Evolutionary conservation across 2,329 filamentous ascomycete species (phyloP), one percentile per base, ranked within the genome.

Genomic region (Paraconiothyrium brasiliense): DNA sequence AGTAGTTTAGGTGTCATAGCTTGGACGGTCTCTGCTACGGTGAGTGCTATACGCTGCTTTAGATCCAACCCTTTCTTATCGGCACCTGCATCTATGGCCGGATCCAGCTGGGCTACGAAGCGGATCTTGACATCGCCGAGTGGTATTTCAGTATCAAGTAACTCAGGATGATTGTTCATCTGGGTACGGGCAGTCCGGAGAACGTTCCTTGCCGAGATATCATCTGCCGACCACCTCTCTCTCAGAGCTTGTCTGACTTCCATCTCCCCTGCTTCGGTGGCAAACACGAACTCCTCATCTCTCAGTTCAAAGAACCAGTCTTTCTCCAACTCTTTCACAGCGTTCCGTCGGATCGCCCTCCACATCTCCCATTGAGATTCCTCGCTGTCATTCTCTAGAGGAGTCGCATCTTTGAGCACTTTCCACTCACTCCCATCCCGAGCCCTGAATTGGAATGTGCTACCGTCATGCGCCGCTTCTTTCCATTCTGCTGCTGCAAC

Each of bases 331-430:
- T 63, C 60, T 11, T 30, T 47, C 10, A 54, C 30, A 37, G 52
- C 60, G 22, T 59, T 63, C 24, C 60, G 60, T 14, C 57, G 51
- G 24, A 59, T 59, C 14, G 60, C 60, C 6, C 46, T 49, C 60
- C 60, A 63, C 60, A 63, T 63, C 30, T 63, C 60, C 57, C 60
- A 63, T 27, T 63, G 60, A 49, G 57, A 55, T 22, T 63, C 60
- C 16, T 63, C 60, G 41, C 57, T 59, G 32, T 63, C 60, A 43
- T 63, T 63, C 52, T 63, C 60, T 14, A 57, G 22, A 16, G n/a
- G 34, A 24, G 50, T 39, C 22, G 32, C 34, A 13, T 63, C 60
- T 27, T 59, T 59, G 14, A 63, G 44, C 16, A 63, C 60, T 16
- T 11, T 51, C 60, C 60, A 63, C 7, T 48, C 39, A 2, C 37